Conservation (phyloP, 192 early-diverging fungal species). For the Jimgerdemannia flammicorona region DNA sequence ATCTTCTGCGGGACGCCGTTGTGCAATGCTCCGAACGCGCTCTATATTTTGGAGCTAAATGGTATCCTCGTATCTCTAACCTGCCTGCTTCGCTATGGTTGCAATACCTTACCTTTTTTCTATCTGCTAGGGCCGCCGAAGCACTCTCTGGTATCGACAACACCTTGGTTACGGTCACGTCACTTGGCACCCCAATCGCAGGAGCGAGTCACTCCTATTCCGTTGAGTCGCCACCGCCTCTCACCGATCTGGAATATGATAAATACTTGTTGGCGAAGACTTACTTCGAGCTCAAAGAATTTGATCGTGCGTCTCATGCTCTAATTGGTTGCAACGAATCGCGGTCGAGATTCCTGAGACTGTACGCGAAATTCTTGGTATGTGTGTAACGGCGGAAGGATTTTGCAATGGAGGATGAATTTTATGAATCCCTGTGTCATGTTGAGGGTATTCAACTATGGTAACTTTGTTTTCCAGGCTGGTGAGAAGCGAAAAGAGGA, state of each 20-base stretch:
- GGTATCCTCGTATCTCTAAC: constrained; percentile 43
- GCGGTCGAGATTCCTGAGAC: constrained; percentile 65
- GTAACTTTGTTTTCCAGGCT: constrained; percentile 19
- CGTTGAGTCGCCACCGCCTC: constrained; percentile 2
- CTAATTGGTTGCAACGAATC: constrained; percentile 45
- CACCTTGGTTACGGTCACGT: neutral
- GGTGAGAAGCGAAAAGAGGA: constrained; percentile 60
- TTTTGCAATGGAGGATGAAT: no score
- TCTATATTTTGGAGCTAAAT: constrained; percentile 68
- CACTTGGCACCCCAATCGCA: neutral
- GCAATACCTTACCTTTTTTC: neutral
- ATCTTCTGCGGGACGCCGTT: constrained; percentile 51
- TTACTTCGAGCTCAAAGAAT: constrained; percentile 71
- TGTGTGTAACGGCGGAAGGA: constrained; percentile 10
- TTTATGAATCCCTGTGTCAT: no score
- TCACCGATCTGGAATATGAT: constrained; percentile 38
- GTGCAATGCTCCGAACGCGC: constrained; percentile 66
- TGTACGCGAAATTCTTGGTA: constrained; percentile 78
- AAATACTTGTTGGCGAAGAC: constrained; percentile 62
- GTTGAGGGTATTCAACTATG: neutral
- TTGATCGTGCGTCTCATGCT: constrained; percentile 53
- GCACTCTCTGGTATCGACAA: constrained; percentile 35
- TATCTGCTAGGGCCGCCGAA: constrained; percentile 44
- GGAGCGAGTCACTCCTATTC: constrained; percentile 3
- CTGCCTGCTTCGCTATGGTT: constrained; percentile 2